Evolutionary conservation across 345 rosid genomes (phyloP), one percentile per base, ranked within the genome.

Genomic region (Salix udensis): DNA sequence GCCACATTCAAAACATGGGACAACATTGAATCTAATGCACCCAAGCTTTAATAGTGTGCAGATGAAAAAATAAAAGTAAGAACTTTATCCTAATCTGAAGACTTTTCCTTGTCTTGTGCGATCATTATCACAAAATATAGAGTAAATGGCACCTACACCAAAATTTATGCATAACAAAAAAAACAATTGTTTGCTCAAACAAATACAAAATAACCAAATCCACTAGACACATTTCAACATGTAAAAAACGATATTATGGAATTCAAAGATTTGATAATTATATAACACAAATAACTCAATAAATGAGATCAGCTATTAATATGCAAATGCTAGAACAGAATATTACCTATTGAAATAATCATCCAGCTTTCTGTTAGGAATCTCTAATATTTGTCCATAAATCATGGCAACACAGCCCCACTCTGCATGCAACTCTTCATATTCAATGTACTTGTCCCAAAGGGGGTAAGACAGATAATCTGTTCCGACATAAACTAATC

Each of bases 361-460:
- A 83, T 96, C 99, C n/a, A 96, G 82, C 46, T 90, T 91, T 78
- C 87, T 91, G 83, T 87, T 92, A 15, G 98, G 98, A 88, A 85
- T 87, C 89, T 93, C 98, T 70, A 96, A 77, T 70, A 96, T 88
- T 81, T 90, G 87, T 31, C 93, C 89, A 82, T 96, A 96, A 67
- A 96, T 92, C 83, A 81, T 71, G 75, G 95, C 93, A 79, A 93
- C 85, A 31, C 83, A 85, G 81, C 89, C 82, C 99, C 98, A 96
- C 70, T 92, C 90, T 78, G 88, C 91, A 80, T 91, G 98, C 93
- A 88, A 86, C 80, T 92, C 94, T 77, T 93, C 99, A 61, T 91
- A 93, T 85, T 93, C 99, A 30, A 96, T 90, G 84, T 93, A 96
- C 78, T 92, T 93, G 78, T 93, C 99, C 99, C 99, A 96, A 30